These are phyloP conservation scores for Cladobotryum mycophilum DNA, from an alignment of 2,329 filamentous ascomycete species.

Conservation along the genomic window DNA sequence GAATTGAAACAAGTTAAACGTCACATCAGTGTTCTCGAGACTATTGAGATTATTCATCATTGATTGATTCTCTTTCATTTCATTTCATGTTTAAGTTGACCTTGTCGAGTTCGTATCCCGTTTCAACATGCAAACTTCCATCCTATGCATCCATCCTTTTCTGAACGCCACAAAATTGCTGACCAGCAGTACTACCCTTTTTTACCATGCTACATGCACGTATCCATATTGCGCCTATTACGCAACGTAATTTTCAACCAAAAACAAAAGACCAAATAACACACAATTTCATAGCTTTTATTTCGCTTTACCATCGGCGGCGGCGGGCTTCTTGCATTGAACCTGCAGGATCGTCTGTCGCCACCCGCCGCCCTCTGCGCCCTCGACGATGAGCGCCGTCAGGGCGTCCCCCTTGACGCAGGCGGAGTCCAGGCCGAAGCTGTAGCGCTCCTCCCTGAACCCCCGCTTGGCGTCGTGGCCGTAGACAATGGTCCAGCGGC, in stretches of 20 bases:
- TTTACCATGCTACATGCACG: background rate
- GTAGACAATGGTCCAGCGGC: slow-evolving; percentile 67
- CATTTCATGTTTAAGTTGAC: too few species aligned
- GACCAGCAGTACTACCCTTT: too few species aligned
- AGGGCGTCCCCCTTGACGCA: slow-evolving; percentile 72
- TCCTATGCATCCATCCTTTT: too few species aligned
- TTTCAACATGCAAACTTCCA: too few species aligned
- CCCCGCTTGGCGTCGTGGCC: slow-evolving; percentile 77
- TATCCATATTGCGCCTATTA: background rate
- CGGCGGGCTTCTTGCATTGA: slow-evolving; percentile 24
- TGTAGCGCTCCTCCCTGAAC: slow-evolving; percentile 56
- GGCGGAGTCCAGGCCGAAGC: slow-evolving; percentile 77
- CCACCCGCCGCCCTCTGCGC: slow-evolving; percentile 26
- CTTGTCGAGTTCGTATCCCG: too few species aligned
- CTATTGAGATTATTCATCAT: too few species aligned
- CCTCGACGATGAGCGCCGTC: slow-evolving; percentile 70
- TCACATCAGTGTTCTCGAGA: background rate
- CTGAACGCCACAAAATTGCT: too few species aligned
- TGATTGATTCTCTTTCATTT: too few species aligned
- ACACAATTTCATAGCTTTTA: background rate
- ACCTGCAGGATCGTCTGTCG: slow-evolving; percentile 36
- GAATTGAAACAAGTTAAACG: background rate
- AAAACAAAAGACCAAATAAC: background rate
- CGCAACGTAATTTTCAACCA: background rate
- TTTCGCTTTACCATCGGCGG: background rate